These are phyloP conservation scores for Cryptosporidium sp. DNA, from an alignment of 169 alveolate genomes.

Conservation along the genomic window DNA sequence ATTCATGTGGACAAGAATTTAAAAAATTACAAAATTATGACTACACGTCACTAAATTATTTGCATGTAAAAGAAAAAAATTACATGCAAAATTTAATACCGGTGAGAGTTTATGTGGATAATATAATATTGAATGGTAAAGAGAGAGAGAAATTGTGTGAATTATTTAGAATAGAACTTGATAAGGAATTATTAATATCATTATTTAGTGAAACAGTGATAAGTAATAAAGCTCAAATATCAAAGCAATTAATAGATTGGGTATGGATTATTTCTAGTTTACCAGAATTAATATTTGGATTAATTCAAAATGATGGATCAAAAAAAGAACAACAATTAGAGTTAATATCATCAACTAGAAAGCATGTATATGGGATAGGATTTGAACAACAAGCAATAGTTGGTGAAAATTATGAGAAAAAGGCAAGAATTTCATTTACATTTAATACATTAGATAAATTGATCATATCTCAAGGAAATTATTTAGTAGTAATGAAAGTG, in stretches of 20 bases:
- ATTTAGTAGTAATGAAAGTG: constrained; percentile 13
- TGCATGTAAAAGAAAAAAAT: constrained; percentile 4
- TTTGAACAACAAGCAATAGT: not conserved
- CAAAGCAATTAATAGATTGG: constrained; percentile 43
- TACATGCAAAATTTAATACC: constrained; percentile 35
- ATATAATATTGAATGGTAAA: constrained; percentile 3
- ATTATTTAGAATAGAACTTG: constrained; percentile 17
- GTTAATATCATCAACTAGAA: constrained; percentile 3
- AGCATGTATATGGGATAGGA: constrained; percentile 1
- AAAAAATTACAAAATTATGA: not conserved
- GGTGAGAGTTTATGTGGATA: constrained; percentile 39
- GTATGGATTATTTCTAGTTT: constrained; percentile 19
- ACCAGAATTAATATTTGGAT: constrained; percentile 9
- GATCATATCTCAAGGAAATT: not conserved
- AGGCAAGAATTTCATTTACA: not conserved
- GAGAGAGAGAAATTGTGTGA: constrained; percentile 5
- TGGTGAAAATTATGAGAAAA: not conserved
- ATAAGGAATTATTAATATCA: not conserved
- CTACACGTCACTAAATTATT: not conserved
- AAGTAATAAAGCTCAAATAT: not conserved
- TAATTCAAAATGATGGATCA: not conserved
- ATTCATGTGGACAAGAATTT: constrained; percentile 6
- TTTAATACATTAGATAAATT: constrained; percentile 25
- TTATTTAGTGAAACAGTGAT: not conserved
- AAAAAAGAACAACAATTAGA: constrained; percentile 3